Base-by-base conservation (phyloP, 106 monocot genomes). In the Apostasia shenzhenica region DNA sequence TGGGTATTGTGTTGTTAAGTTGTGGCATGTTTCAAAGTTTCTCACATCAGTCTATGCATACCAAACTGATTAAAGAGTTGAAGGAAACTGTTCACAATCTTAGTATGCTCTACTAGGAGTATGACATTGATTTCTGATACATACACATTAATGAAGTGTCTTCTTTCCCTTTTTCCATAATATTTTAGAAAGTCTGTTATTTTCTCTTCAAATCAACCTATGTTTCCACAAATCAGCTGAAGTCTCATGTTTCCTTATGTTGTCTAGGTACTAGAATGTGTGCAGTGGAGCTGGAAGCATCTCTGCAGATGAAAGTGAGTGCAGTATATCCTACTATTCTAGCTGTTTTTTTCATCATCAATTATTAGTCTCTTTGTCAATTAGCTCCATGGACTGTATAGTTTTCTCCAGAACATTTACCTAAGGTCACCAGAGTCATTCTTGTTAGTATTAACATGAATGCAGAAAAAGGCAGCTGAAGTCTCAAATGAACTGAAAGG, bases 381-480 rank as follows among this genome's bases (percentile, higher is more conserved):
- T 48, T 39, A 13, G 45, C 11, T 54, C 5, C 14, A 5, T 3
- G 1, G 8, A 12, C 39, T 53, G 53, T 42, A 2, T 56, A 38
- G 8, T 46, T 39, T 7, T 48, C 37, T 66, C 9, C 37, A 45
- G 6, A 53, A 1, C 26, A 45, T 10, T 57, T 57, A 6, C 38
- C 41, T 57, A 63, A 57, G 6, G 2, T n/a, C 1, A 2, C 3
- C 13, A 45, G 8, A 48, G 7, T 42, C 41, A 51, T 59, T 39
- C 48, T 54, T 58, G 57, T 66, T 48, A 46, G 14, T 14, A 56
- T 67, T 63, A 48, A 66, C 46, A 44, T 76, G 71, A 57, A 70
- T 68, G 71, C 83, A 92, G 92, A 85, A 72, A 41, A 85, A 83
- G 72, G 88, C 88, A 73, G 50, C 51, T 41, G 85, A 92, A 58